Evolutionary conservation across 306 rosid genomes (phyloP).

Genomic region (Dryas drummondii): DNA sequence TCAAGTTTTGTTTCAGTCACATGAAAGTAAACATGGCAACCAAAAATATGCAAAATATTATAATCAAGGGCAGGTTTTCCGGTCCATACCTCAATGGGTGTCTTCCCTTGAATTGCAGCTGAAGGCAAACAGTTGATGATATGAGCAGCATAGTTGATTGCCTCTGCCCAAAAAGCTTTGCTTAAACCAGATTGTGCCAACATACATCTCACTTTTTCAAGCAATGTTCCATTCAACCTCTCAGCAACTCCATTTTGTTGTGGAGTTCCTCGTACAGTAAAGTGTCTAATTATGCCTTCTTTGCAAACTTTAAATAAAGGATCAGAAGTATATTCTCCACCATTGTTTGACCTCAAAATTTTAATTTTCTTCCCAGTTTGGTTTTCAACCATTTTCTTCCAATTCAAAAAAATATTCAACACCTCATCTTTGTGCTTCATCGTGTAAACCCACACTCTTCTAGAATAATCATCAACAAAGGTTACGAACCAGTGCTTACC

Average conservation of each 20-base stretch:
- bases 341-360: too few relatives aligned
- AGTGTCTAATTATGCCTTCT: not conserved
- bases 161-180: not conserved
- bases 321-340: not conserved
- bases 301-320: not conserved
- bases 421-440: too few relatives aligned
- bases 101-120: not conserved
- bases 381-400: not conserved
- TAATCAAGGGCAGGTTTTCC: not conserved
- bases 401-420: too few relatives aligned
- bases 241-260: not conserved
- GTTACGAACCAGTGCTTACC: not conserved
- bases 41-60: not conserved
- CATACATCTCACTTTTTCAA: too few relatives aligned
- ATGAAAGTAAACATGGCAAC: not conserved
- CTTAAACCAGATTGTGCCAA: too few relatives aligned
- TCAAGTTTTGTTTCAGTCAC: too few relatives aligned
- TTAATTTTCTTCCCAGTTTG: not conserved
- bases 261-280: not conserved
- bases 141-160: not conserved
- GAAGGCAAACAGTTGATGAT: not conserved
- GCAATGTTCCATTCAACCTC: too few relatives aligned
- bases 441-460: not conserved
- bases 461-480: too few relatives aligned
- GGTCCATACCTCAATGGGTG: slow-evolving; percentile 5